A percentile compares a stretch with the other conserved stretches of the same genome.
Conservation (phyloP, 2,329 filamentous ascomycete genomes). For the Canariomyces notabilis region DNA sequence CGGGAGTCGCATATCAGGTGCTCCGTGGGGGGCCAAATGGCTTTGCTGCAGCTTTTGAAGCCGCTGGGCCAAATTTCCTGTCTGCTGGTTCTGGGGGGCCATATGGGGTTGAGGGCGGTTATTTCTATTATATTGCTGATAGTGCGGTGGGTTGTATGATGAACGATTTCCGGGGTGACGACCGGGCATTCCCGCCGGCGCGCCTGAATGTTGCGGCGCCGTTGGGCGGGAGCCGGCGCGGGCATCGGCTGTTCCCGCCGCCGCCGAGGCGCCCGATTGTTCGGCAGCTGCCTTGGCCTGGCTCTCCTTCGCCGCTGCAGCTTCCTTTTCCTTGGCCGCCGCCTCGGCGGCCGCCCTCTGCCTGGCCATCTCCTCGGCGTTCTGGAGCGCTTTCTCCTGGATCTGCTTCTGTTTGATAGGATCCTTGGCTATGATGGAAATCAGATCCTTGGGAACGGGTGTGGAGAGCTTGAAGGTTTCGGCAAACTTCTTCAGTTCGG, state of each 20-base stretch:
- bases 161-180: slow-evolving; percentile 47
- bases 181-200: slow-evolving; percentile 30
- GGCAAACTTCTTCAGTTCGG: slow-evolving; percentile 92
- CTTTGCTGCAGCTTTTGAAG: slow-evolving; percentile 44
- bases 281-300: slow-evolving; percentile 35
- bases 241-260: slow-evolving; percentile 19
- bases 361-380: slow-evolving; percentile 58
- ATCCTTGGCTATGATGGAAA: slow-evolving; percentile 94
- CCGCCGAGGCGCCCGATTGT: slow-evolving; percentile 17
- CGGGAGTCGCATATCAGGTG: slow-evolving; percentile 52
- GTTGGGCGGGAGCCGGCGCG: slow-evolving; percentile 29
- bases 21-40: slow-evolving; percentile 26
- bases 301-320: slow-evolving; percentile 42
- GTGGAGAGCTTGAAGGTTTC: slow-evolving; percentile 91
- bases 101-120: slow-evolving; percentile 43
- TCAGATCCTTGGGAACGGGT: slow-evolving; percentile 83
- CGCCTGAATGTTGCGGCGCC: slow-evolving; percentile 31
- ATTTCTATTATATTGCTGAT: slow-evolving; percentile 46
- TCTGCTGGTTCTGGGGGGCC: slow-evolving; percentile 37
- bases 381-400: slow-evolving; percentile 76
- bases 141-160: slow-evolving; percentile 42
- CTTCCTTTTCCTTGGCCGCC: slow-evolving; percentile 46
- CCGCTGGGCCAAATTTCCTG: slow-evolving; percentile 45
- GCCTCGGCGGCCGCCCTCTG: slow-evolving; percentile 41
- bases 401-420: slow-evolving; percentile 92